Conservation (phyloP, 2,329 filamentous ascomycete genomes). For the Lachnellula arida region DNA sequence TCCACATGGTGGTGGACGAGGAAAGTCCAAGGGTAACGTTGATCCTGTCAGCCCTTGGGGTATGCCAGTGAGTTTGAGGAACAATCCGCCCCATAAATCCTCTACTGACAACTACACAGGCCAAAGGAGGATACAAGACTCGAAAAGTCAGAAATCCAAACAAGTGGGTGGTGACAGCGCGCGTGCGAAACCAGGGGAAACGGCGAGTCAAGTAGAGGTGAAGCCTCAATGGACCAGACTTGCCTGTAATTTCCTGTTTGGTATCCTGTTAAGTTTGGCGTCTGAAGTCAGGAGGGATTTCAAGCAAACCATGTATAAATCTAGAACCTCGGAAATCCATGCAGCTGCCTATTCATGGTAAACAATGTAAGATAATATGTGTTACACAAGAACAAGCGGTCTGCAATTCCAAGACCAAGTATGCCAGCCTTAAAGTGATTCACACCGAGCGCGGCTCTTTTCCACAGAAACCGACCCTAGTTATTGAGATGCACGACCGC, state of each 20-base stretch:
- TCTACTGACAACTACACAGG: slow-evolving; percentile 39
- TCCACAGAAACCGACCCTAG: not conserved
- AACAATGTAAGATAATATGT: slow-evolving; percentile 6
- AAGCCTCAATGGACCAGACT: not conserved
- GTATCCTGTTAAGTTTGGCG: not conserved
- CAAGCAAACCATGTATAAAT: slow-evolving; percentile 1
- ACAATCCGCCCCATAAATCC: not conserved
- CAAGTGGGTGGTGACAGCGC: slow-evolving; percentile 80
- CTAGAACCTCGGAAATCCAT: not conserved
- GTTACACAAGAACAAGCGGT: not conserved
- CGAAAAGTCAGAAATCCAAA: slow-evolving; percentile 84
- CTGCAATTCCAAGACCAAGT: not conserved
- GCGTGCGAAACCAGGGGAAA: slow-evolving; percentile 87
- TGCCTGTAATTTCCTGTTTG: not conserved
- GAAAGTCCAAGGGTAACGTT: slow-evolving; percentile 98
- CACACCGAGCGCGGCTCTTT: not conserved
- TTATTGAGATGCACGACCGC: not conserved
- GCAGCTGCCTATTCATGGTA: not conserved
- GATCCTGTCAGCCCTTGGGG: slow-evolving; percentile 97
- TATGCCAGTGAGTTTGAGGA: slow-evolving; percentile 67
- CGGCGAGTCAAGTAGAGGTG: slow-evolving; percentile 60
- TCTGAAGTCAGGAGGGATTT: not conserved
- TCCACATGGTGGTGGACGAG: slow-evolving; percentile 97
- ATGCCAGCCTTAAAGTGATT: not conserved
- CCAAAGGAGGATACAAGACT: slow-evolving; percentile 90